Evolutionary conservation across 768 basidiomycete species (phyloP), one percentile per base, ranked within the genome.

Genomic region (Daedaleopsis nitida): DNA sequence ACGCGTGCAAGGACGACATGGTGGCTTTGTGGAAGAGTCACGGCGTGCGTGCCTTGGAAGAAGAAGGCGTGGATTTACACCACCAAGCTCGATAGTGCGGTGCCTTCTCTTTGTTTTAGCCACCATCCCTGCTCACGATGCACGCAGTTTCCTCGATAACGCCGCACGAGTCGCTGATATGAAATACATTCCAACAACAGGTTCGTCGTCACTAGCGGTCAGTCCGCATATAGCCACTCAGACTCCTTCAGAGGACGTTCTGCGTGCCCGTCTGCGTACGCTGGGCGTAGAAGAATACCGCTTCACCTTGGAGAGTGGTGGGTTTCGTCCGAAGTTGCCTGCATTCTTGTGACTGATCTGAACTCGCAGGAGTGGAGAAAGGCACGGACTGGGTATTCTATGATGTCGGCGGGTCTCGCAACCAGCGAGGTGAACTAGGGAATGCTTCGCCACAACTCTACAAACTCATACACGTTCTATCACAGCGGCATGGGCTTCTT

Each of bases 401-500:
- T 66, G 86, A 88, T 62, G 83, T 87, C 17, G 84, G 86, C 21
- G 87, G 86, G 0, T 79, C 80, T 56, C 74, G 81, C 37, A 77
- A 77, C 61, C 82, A 86, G 67, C 72, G 84, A 72, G 81, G 84
- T 83, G 64, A 57, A 73, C 54, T 42, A n/a, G 43, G 35, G 35
- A 39, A 10, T 53, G 1, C n/a, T 23, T 24, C 27, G 9, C 17
- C 11, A 19, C 19, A 9, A 5, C 9, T n/a, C 27, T 16, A 5
- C 12, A 21, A 51, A 23, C 53, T 55, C 10, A 51, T 34, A 32
- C 27, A 32, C 12, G 1, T 14, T 17, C 6, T 44, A 34, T 47
- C 19, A 4, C 52, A 85, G 84, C 81, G 58, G 80, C 81, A 5
- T 87, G 86, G 86, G 82, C 82, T 0, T 84, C 86, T 35, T 88